phyloP scores from a whole-genome alignment of 2,329 filamentous ascomycete genomes.

The Aspergillus intermedius region DNA sequence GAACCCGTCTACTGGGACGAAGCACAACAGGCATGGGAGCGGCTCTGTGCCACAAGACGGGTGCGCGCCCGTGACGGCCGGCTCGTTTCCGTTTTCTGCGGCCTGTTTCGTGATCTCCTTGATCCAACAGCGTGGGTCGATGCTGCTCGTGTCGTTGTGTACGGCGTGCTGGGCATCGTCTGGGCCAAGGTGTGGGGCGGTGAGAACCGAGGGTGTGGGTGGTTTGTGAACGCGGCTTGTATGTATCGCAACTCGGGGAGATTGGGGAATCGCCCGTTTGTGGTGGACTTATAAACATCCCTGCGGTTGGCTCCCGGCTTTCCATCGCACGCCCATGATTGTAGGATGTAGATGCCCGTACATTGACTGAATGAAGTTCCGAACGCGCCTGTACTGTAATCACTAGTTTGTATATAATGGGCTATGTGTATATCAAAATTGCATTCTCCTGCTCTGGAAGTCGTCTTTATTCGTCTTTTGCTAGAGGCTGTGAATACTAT shows the following conservation, averaged over 20 bases:
- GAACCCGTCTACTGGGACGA: conserved; percentile 69
- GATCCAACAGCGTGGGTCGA: conserved; percentile 41
- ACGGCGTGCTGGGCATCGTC: conserved; percentile 50
- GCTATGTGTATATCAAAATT: no score
- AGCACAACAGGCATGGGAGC: conserved; percentile 64
- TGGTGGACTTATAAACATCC: conserved; percentile 18
- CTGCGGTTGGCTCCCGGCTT: not conserved
- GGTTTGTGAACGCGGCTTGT: conserved; percentile 56
- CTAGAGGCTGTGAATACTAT: no score
- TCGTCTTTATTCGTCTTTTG: no score
- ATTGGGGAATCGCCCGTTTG: conserved; percentile 32
- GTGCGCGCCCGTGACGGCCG: conserved; percentile 18
- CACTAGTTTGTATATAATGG: no score
- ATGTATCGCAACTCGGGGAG: conserved; percentile 33
- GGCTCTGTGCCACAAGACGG: conserved; percentile 44
- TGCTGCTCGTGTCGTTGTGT: conserved; percentile 44
- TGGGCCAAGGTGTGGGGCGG: conserved; percentile 57
- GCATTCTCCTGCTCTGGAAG: no score
- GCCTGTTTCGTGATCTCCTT: conserved; percentile 31
- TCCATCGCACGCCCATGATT: no score
- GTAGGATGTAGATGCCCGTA: no score
- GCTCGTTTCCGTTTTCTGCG: conserved; percentile 14
- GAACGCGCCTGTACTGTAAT: no score
- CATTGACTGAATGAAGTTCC: no score
- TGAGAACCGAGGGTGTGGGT: conserved; percentile 38